These are phyloP conservation scores for Sugiyamaella qingdaonensis DNA, from an alignment of 805 yeast species.

Conservation along the genomic window DNA sequence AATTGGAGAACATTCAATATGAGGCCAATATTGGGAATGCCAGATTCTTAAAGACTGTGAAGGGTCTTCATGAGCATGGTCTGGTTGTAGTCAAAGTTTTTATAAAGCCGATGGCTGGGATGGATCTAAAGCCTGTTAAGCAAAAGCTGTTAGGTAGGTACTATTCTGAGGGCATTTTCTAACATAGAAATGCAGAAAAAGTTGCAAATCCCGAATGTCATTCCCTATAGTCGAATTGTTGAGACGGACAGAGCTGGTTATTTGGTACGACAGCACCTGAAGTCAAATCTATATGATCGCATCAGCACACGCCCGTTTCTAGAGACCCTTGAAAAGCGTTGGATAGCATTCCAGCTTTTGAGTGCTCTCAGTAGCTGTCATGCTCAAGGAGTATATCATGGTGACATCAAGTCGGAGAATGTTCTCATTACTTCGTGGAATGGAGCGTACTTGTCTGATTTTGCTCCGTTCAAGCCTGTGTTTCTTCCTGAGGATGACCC, in stretches of 20 bases:
- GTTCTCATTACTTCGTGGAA: slow-evolving; percentile 83
- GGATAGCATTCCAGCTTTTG: slow-evolving; percentile 79
- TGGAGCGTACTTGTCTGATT: slow-evolving; percentile 79
- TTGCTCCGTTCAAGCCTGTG: slow-evolving; percentile 80
- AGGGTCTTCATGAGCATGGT: slow-evolving; percentile 71
- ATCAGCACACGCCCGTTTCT: slow-evolving; percentile 83
- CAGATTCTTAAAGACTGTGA: slow-evolving; percentile 79
- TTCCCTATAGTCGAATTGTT: slow-evolving; percentile 68
- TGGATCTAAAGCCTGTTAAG: slow-evolving; percentile 25
- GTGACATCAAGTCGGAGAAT: slow-evolving; percentile 90
- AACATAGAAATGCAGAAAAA: slow-evolving; percentile 19
- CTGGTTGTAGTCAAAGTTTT: slow-evolving; percentile 74
- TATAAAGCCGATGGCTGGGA: slow-evolving; percentile 58
- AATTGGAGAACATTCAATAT: slow-evolving; percentile 70
- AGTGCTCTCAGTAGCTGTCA: slow-evolving; percentile 64
- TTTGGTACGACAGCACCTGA: slow-evolving; percentile 73
- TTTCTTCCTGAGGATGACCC: slow-evolving; percentile 90
- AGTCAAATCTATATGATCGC: slow-evolving; percentile 81
- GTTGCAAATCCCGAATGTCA: slow-evolving; percentile 54
- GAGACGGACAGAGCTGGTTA: slow-evolving; percentile 94
- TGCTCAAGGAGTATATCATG: slow-evolving; percentile 60
- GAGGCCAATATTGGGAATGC: slow-evolving; percentile 72
- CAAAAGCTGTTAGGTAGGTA: slow-evolving; percentile 23
- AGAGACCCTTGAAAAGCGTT: slow-evolving; percentile 72
- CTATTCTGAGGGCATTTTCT: neutral